These are phyloP conservation scores for Oryza brachyantha DNA, from an alignment of 176 grass and related monocot genomes.

Conservation along the genomic window DNA sequence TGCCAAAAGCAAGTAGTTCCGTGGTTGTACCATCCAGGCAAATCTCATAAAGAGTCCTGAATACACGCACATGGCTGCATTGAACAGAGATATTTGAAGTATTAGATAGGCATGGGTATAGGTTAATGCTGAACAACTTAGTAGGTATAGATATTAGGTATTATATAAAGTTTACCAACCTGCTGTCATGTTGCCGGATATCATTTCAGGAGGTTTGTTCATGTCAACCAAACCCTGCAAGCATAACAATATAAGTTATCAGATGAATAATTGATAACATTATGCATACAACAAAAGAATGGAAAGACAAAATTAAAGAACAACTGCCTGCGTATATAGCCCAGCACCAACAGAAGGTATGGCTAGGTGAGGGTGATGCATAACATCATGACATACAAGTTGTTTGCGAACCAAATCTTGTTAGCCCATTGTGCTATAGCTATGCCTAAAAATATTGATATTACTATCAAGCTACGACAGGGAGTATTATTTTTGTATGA, in stretches of 20 bases:
- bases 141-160: background rate
- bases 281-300: background rate
- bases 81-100: background rate
- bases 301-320: slow-evolving; percentile 1
- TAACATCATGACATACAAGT: background rate
- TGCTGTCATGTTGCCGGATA: slow-evolving; percentile 86
- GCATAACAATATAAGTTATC: slow-evolving; percentile 16
- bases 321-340: background rate
- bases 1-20: slow-evolving; percentile 78
- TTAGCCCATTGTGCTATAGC: background rate
- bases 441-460: background rate
- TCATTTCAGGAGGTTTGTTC: slow-evolving; percentile 79
- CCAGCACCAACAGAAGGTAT: background rate
- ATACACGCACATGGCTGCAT: slow-evolving; percentile 75
- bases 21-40: slow-evolving; percentile 85
- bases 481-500: background rate
- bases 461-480: background rate
- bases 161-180: slow-evolving; percentile 33
- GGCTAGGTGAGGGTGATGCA: background rate
- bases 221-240: slow-evolving; percentile 70
- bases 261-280: background rate
- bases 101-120: background rate
- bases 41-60: slow-evolving; percentile 87
- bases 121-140: slow-evolving; percentile 11
- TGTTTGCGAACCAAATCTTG: background rate